Evolutionary conservation across 2,329 filamentous ascomycete genomes (phyloP), one percentile per base, ranked within the genome.

Genomic region (Metarhizium rileyi): DNA sequence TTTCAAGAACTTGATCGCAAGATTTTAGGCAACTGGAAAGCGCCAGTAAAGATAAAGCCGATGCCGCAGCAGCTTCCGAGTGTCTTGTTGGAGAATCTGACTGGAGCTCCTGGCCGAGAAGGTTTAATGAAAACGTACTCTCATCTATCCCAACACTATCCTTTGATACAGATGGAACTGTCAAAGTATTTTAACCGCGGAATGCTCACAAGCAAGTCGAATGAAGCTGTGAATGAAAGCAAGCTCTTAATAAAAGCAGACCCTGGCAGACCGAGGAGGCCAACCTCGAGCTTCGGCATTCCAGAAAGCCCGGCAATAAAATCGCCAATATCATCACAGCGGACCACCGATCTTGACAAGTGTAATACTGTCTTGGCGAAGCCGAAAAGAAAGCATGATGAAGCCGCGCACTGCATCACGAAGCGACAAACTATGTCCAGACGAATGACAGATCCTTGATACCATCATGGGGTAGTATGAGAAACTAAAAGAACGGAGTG

Each of bases 51-150:
- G 45, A 49, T 67, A 36, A 63, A 56, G n/a, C 64, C 66, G 2
- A 63, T 67, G 58, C 65, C 66, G 2, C 59, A 56, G 49, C 57
- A 62, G 42, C 48, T 68, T n/a, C 62, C 63, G 3, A 59, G 57
- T 26, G 52, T 68, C 48, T 44, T 38, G 16, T 26, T 50, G 27
- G 22, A 27, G 10, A 20, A 40, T 9, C 25, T 45, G 22, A 20
- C 10, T 23, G 25, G 28, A 26, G 26, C 25, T 10, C 44, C 43
- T 28, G 28, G 36, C 27, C 40, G 45, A 44, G 35, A 41, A 8
- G 44, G 35, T 12, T 45, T 47, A 8, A 44, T 47, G 18, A 46
- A 46, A 26, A 38, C 44, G 7, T 45, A 45, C 26, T 25, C 30
- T 20, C 22, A 25, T 20, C 35, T 52, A 12, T 35, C 44, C 3